Conservation (phyloP, 345 rosid genomes). For the Salix koriyanagi region DNA sequence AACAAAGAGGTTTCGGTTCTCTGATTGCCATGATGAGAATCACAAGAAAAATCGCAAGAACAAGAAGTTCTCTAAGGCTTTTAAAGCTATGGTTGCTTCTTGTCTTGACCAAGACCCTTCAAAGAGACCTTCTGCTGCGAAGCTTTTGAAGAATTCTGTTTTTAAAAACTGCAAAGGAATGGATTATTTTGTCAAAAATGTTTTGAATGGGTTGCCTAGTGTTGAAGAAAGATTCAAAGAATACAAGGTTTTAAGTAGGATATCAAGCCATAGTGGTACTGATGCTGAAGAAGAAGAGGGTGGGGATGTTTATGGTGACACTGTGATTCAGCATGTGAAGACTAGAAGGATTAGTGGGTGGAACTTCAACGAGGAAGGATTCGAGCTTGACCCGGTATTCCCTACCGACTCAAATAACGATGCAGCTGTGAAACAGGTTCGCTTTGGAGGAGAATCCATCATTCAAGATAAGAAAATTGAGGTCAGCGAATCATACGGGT, state of each 20-base stretch:
- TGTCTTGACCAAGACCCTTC: constrained; percentile 79
- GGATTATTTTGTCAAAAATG: constrained; percentile 52
- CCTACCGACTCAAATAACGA: constrained; percentile 30
- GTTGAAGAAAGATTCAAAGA: constrained; percentile 58
- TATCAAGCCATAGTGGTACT: background rate
- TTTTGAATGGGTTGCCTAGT: constrained; percentile 56
- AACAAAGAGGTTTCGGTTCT: constrained; percentile 63
- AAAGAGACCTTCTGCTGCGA: constrained; percentile 68
- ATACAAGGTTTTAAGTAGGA: constrained; percentile 16
- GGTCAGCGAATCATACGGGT: background rate
- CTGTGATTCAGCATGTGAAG: constrained; percentile 24
- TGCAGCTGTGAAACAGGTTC: constrained; percentile 20
- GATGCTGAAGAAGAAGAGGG: constrained; percentile 26
- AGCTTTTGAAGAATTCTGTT: constrained; percentile 66
- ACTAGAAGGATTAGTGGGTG: constrained; percentile 85
- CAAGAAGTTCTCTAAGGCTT: constrained; percentile 71
- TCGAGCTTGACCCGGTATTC: constrained; percentile 71
- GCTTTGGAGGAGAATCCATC: constrained; percentile 35
- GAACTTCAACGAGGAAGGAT: constrained; percentile 74
- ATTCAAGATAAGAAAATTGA: constrained; percentile 14
- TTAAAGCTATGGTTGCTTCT: constrained; percentile 75
- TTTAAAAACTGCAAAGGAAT: constrained; percentile 66
- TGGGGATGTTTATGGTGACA: constrained; percentile 8
- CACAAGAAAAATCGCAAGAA: constrained; percentile 33
- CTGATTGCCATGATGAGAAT: constrained; percentile 52